A percentile compares a stretch with the other conserved stretches of the same genome.
Conservation (phyloP, 805 yeast genomes). For the Hanseniaspora thailandica region DNA sequence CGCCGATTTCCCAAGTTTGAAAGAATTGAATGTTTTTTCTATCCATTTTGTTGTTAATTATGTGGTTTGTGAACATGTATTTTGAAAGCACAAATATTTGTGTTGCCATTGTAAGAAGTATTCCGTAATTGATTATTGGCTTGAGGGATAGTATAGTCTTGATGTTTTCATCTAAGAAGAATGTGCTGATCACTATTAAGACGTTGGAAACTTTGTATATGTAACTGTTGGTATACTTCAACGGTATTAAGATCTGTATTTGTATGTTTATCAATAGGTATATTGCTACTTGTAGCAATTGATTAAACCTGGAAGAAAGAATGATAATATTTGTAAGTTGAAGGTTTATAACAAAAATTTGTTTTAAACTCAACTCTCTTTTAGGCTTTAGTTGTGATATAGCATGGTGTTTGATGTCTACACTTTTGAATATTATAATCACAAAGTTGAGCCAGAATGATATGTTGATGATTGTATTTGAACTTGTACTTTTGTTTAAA, state of each 20-base stretch:
- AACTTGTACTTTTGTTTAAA: slow-evolving; percentile 74
- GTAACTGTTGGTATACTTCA: slow-evolving; percentile 9
- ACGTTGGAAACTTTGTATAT: slow-evolving; percentile 6
- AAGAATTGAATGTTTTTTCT: slow-evolving; percentile 8
- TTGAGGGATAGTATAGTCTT: neutral
- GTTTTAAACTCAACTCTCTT: slow-evolving; percentile 32
- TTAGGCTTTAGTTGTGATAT: slow-evolving; percentile 13
- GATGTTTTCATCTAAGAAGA: neutral
- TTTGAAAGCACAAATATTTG: neutral
- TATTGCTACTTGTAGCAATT: slow-evolving; percentile 69
- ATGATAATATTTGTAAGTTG: slow-evolving; percentile 80
- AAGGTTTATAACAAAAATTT: slow-evolving; percentile 57
- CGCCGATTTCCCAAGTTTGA: slow-evolving; percentile 6
- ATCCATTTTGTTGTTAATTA: slow-evolving; percentile 7
- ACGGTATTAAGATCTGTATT: slow-evolving; percentile 26
- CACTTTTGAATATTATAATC: slow-evolving; percentile 35
- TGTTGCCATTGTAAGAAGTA: neutral
- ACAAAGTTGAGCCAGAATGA: slow-evolving; percentile 65
- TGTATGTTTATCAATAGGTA: slow-evolving; percentile 47
- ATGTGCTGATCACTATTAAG: neutral
- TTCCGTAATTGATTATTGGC: neutral
- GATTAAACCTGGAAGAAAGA: slow-evolving; percentile 70
- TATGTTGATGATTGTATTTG: slow-evolving; percentile 91
- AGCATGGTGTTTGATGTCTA: slow-evolving; percentile 6
- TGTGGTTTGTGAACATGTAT: neutral